A percentile compares a stretch with the other conserved stretches of the same genome.
phyloP scores from a whole-genome alignment of 345 rosid species.

The Arabis hirsuta region DNA sequence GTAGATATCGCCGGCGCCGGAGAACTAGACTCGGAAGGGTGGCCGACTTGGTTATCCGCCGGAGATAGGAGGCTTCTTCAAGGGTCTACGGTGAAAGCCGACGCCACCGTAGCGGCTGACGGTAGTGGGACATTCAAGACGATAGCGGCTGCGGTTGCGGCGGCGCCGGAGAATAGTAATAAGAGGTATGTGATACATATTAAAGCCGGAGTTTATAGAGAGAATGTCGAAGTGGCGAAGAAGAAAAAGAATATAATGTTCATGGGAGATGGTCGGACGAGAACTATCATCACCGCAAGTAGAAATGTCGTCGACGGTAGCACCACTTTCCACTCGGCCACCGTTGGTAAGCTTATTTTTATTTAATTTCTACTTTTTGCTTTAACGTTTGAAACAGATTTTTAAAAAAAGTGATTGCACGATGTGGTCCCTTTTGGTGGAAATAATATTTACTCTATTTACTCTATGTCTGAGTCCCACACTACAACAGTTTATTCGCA shows the following conservation, averaged over 20 bases:
- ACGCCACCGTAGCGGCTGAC: constrained; percentile 80
- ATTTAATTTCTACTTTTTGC: too few species aligned
- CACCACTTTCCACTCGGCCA: constrained; percentile 88
- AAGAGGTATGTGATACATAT: constrained; percentile 69
- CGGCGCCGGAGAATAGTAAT: constrained; percentile 68
- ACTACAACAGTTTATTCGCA: constrained; percentile 13
- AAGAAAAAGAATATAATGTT: constrained; percentile 71
- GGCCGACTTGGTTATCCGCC: constrained; percentile 84
- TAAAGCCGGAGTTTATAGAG: constrained; percentile 80
- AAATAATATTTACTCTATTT: background rate
- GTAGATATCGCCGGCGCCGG: constrained; percentile 33
- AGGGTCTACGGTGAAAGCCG: constrained; percentile 55
- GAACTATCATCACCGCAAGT: constrained; percentile 73
- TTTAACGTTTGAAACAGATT: background rate
- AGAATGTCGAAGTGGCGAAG: constrained; percentile 75
- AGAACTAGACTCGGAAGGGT: constrained; percentile 41
- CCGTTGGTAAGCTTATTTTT: constrained; percentile 64
- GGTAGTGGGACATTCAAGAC: constrained; percentile 76
- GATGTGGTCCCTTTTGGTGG: constrained; percentile 29
- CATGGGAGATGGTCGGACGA: constrained; percentile 81
- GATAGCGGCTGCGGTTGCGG: constrained; percentile 69
- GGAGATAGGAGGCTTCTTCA: constrained; percentile 80
- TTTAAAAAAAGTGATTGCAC: background rate
- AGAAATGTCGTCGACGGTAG: constrained; percentile 84
- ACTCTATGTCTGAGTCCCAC: background rate